Percentiles rank a stretch among this genome's conserved stretches.
Evolutionary conservation across 2,329 filamentous ascomycete genomes (phyloP).

Genomic region (Colletotrichum sp.): DNA sequence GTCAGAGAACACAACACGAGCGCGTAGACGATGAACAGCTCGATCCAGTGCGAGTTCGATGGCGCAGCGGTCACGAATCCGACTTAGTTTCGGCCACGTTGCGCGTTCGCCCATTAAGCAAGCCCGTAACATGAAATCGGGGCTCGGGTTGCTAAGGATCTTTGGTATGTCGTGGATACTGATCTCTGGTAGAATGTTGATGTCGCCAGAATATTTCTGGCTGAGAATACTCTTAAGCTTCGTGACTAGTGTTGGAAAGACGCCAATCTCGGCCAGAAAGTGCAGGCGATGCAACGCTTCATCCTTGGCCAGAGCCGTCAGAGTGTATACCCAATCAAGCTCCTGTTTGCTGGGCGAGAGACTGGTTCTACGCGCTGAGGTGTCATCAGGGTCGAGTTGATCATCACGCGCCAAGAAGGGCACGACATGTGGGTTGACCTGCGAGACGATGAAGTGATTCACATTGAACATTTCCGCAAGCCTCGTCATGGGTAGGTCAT

Average conservation of each 20-base stretch:
- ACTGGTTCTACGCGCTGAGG: constrained; percentile 23
- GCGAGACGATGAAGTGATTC: constrained; percentile 97
- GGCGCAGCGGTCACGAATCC: constrained; percentile 85
- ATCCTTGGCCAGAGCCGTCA: constrained; percentile 77
- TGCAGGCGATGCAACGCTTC: constrained; percentile 84
- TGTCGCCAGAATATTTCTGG: constrained; percentile 93
- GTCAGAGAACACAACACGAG: constrained; percentile 72
- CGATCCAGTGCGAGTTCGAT: constrained; percentile 86
- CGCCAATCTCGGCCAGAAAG: constrained; percentile 78
- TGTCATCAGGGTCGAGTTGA: constrained; percentile 46
- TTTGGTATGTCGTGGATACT: constrained; percentile 75
- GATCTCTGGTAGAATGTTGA: constrained; percentile 88
- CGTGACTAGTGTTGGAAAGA: constrained; percentile 79
- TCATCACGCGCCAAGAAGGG: constrained; percentile 84
- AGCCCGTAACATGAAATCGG: constrained; percentile 84
- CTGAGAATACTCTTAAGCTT: constrained; percentile 83
- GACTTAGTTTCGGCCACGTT: constrained; percentile 88
- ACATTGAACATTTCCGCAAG: constrained; percentile 97
- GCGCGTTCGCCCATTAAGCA: constrained; percentile 82
- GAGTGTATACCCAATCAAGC: constrained; percentile 65
- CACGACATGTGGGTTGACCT: constrained; percentile 93
- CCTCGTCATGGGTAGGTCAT: constrained; percentile 89
- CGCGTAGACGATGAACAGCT: constrained; percentile 72
- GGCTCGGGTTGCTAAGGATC: constrained; percentile 82
- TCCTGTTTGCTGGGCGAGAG: constrained; percentile 40